phyloP scores from a whole-genome alignment of 2,329 filamentous ascomycete species.

The Fusarium lateritium region DNA sequence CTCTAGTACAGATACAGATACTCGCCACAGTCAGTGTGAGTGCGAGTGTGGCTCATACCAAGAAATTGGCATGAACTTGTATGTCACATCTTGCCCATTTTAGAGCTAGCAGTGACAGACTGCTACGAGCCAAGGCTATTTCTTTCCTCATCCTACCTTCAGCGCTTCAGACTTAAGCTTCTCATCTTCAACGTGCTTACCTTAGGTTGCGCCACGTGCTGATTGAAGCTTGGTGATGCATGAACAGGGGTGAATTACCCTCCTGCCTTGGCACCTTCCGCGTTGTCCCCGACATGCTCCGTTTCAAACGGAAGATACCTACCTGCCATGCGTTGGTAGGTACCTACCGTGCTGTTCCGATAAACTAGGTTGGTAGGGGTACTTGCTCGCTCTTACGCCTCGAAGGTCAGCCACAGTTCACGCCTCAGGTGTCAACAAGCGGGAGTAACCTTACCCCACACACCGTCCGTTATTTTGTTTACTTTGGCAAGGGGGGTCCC shows the following conservation, averaged over 20 bases:
- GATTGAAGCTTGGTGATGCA: constrained; percentile 20
- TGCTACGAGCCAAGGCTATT: constrained; percentile 6
- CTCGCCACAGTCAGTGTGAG: constrained; percentile 30
- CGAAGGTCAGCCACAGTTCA: constrained; percentile 24
- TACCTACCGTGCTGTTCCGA: background rate
- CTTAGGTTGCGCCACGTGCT: constrained; percentile 34
- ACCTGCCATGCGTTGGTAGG: constrained; percentile 1
- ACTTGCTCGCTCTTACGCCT: background rate
- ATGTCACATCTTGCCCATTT: constrained; percentile 21
- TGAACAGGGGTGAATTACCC: constrained; percentile 20
- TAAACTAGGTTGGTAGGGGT: background rate
- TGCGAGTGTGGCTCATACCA: constrained; percentile 31
- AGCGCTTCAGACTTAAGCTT: constrained; percentile 27
- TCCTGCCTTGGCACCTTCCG: constrained; percentile 31
- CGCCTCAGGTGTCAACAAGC: constrained; percentile 40
- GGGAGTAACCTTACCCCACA: constrained; percentile 36
- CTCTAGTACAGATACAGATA: background rate
- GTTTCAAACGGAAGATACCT: constrained; percentile 35
- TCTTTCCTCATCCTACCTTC: background rate
- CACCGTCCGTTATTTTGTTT: constrained; percentile 50
- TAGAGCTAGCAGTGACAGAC: constrained; percentile 27
- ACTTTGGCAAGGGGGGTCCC: constrained; percentile 47
- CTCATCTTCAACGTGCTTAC: constrained; percentile 32
- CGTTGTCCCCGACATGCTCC: constrained; percentile 17
- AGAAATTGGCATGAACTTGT: constrained; percentile 10